Evolutionary conservation across 768 basidiomycete genomes (phyloP).

Genomic region (Rhizopogon rudus): DNA sequence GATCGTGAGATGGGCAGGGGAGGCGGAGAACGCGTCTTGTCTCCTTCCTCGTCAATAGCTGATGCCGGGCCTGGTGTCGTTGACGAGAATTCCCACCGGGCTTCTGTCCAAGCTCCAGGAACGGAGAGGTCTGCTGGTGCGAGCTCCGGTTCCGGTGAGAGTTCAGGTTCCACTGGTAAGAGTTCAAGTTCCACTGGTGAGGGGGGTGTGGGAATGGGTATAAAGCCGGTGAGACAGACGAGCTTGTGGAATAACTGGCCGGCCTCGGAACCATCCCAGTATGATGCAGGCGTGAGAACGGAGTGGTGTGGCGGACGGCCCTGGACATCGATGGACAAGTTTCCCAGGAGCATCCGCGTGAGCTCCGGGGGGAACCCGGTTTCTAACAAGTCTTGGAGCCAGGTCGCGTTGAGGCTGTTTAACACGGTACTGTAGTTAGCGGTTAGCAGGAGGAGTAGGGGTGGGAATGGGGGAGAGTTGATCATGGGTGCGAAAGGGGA

Average conservation of each 20-base stretch:
- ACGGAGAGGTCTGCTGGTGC: neutral
- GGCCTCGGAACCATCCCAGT: slow-evolving; percentile 23
- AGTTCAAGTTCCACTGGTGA: neutral
- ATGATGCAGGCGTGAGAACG: slow-evolving; percentile 10
- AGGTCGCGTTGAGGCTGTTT: slow-evolving; percentile 28
- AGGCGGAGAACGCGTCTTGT: neutral
- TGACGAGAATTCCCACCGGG: neutral
- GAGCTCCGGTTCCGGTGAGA: neutral
- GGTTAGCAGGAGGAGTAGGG: slow-evolving; percentile 21
- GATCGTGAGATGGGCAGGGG: neutral
- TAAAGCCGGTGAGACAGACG: slow-evolving; percentile 41
- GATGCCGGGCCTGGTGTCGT: neutral
- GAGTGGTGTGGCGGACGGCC: slow-evolving; percentile 13
- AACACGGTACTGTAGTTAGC: slow-evolving; percentile 6
- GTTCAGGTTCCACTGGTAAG: neutral
- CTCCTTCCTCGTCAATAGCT: neutral
- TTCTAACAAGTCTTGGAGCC: slow-evolving; percentile 28
- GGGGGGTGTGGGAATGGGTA: slow-evolving; percentile 19
- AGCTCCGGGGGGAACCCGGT: slow-evolving; percentile 31
- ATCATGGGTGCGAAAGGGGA: slow-evolving; percentile 15
- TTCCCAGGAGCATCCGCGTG: slow-evolving; percentile 19
- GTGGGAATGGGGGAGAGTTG: slow-evolving; percentile 28
- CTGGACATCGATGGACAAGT: slow-evolving; percentile 15
- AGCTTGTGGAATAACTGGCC: slow-evolving; percentile 37
- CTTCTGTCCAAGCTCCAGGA: neutral